Evolutionary conservation across 768 basidiomycete species (phyloP).

Genomic region (Tricholoma saponaceum): DNA sequence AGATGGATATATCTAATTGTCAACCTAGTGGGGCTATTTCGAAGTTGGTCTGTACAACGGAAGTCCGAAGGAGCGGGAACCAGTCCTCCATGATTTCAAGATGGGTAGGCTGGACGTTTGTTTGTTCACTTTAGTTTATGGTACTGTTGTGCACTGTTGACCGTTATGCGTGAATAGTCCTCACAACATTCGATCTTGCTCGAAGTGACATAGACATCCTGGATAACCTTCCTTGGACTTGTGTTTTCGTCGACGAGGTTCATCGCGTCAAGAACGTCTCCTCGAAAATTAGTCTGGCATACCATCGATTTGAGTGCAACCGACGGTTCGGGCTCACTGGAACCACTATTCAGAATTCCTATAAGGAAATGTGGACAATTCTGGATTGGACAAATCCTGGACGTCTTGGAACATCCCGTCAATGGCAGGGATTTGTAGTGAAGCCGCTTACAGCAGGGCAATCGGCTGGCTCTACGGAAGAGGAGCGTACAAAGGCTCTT

Average conservation of each 20-base stretch:
- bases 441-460: slow-evolving; percentile 68
- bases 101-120: slow-evolving; percentile 83
- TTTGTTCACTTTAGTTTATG: slow-evolving; percentile 30
- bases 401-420: slow-evolving; percentile 58
- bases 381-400: slow-evolving; percentile 91
- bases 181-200: slow-evolving; percentile 79
- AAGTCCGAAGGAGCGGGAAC: slow-evolving; percentile 43
- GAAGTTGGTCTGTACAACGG: slow-evolving; percentile 76
- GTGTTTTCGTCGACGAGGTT: slow-evolving; percentile 83
- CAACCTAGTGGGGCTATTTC: slow-evolving; percentile 86
- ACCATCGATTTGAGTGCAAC: slow-evolving; percentile 62
- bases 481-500: slow-evolving; percentile 52
- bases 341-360: slow-evolving; percentile 77
- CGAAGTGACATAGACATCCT: slow-evolving; percentile 67
- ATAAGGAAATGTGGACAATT: slow-evolving; percentile 89
- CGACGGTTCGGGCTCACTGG: slow-evolving; percentile 86
- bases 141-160: slow-evolving; percentile 2
- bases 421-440: slow-evolving; percentile 76
- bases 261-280: slow-evolving; percentile 83
- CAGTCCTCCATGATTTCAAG: slow-evolving; percentile 66
- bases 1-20: slow-evolving; percentile 1
- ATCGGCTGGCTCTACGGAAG: slow-evolving; percentile 57
- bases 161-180: slow-evolving; percentile 41
- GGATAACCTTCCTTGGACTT: slow-evolving; percentile 65
- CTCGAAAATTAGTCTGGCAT: slow-evolving; percentile 63